Evolutionary conservation across 768 basidiomycete species (phyloP), one percentile per base, ranked within the genome.

Genomic region (Sistotremastrum niveocremeum): DNA sequence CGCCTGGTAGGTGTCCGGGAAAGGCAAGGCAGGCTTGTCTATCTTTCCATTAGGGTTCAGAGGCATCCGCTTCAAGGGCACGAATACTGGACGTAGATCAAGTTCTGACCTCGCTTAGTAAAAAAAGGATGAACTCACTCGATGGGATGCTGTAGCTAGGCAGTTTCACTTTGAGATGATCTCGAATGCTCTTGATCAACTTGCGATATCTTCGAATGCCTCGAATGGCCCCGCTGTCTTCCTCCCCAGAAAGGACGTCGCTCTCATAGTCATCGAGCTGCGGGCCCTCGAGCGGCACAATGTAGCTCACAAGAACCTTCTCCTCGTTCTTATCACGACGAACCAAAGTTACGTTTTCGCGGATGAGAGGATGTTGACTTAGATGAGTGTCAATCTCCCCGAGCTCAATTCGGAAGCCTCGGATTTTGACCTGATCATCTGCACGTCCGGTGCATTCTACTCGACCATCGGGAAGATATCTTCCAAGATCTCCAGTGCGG

Each of bases 21-120:
- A 99, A 7, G 95, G 95, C 40, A 99, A 77, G 0, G 88, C 86
- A 0, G 95, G 94, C 59, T 98, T 99, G 69, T 99, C 95, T 60
- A 99, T 83, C 66, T 99, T 99, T 51, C 95, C 95, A 60, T 98
- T 99, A 5, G 95, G 95, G 56, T 97, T 99, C 43, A 99, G 75
- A 12, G 95, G 95, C 86, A 99, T 94, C 46, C 90, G 83, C 43
- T 74, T 75, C 30, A 99, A 74, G 0, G 95, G 95, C 32, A 99
- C 89, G 52, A 97, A 93, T 28, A 98, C 94, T 87, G 58, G 7
- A 32, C 34, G 3, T 48, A 32, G 11, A 46, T 20, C 9, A 42
- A 9, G n/a, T 43, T n/a, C 39, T 43, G 42, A 28, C 6, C 34
- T 42, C 12, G 41, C 29, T n/a, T 35, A 48, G 30, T 46, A 52